Evolutionary conservation across 1,139 yeast genomes (phyloP), one percentile per base, ranked within the genome.

Genomic region (Suhomyces wounanorum): DNA sequence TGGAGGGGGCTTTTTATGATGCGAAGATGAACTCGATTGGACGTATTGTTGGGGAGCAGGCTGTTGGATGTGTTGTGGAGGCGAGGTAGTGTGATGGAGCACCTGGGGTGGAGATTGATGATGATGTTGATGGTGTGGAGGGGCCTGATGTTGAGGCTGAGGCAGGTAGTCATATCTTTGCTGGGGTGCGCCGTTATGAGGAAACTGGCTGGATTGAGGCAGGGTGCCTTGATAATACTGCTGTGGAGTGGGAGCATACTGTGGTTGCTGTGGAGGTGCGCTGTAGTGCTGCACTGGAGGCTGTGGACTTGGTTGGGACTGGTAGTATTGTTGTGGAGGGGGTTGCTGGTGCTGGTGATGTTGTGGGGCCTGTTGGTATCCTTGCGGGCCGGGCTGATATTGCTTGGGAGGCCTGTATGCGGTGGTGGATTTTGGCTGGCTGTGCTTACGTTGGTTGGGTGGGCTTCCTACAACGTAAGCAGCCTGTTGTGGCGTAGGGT

Each of bases 401-500:
- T 53, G 55, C 49, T 57, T 55, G 43, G 61, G 57, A 30, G 64
- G 63, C 35, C 60, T 52, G 44, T 57, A 57, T 14, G 56, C 59
- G n/a, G 51, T 49, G 35, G 55, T 54, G 40, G 53, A 50, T 43
- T 47, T 56, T n/a, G 49, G 55, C 17, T 47, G 52, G 23, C 44
- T 45, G 37, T 54, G 40, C 14, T 55, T 58, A 56, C 61, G 61
- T 11, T 60, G 63, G 48, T 59, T 39, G 28, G 53, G 59, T 50
- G 66, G 61, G 45, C 56, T 39, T 55, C 57, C 64, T 31, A 66
- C 68, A 16, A 65, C 66, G 55, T 75, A 74, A 3, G 77, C 67
- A 7, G 78, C 78, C 62, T 76, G 79, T 50, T 72, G 77, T 1
- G 81, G 81, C 28, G 81, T 77, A 8, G 81, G 81, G 60, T 75